Conservation (phyloP, 495 filamentous ascomycete genomes). For the Articulospora tetracladia region DNA sequence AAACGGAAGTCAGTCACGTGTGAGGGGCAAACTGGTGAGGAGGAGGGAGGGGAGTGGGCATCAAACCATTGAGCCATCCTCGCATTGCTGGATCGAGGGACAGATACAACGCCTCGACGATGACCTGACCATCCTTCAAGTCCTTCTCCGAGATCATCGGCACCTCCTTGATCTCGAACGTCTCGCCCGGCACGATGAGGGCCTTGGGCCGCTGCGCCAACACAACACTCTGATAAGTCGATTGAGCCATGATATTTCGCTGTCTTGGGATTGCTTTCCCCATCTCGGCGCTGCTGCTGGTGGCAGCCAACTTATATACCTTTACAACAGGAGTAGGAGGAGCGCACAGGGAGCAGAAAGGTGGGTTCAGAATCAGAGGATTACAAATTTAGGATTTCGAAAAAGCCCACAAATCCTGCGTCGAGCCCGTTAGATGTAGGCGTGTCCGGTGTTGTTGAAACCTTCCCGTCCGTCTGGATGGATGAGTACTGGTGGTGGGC, state of each 20-base stretch:
- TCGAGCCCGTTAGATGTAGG: not conserved
- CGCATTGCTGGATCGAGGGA: conserved; percentile 84
- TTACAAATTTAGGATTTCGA: too few species aligned
- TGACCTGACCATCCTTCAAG: conserved; percentile 55
- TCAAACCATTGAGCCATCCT: conserved; percentile 57
- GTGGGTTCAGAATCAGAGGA: too few species aligned
- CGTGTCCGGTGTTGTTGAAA: not conserved
- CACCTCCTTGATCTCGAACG: conserved; percentile 48
- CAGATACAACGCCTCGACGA: conserved; percentile 64
- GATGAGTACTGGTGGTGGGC: not conserved
- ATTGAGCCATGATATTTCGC: conserved; percentile 25
- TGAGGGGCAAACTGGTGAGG: not conserved
- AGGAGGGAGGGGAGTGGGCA: not conserved
- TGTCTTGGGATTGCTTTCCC: conserved; percentile 10
- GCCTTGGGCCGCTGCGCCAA: conserved; percentile 46
- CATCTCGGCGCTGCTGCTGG: conserved; percentile 12
- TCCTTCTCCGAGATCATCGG: conserved; percentile 40
- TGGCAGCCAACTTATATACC: too few species aligned
- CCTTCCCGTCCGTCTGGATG: not conserved
- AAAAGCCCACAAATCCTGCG: too few species aligned
- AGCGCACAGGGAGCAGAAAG: too few species aligned
- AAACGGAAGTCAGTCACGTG: conserved; percentile 6
- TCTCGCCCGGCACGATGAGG: conserved; percentile 40
- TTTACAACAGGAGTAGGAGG: too few species aligned
- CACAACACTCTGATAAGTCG: conserved; percentile 39